Percentiles rank a stretch among this genome's conserved stretches.
Conservation (phyloP, 2,329 filamentous ascomycete species). For the Colletotrichum sp. region DNA sequence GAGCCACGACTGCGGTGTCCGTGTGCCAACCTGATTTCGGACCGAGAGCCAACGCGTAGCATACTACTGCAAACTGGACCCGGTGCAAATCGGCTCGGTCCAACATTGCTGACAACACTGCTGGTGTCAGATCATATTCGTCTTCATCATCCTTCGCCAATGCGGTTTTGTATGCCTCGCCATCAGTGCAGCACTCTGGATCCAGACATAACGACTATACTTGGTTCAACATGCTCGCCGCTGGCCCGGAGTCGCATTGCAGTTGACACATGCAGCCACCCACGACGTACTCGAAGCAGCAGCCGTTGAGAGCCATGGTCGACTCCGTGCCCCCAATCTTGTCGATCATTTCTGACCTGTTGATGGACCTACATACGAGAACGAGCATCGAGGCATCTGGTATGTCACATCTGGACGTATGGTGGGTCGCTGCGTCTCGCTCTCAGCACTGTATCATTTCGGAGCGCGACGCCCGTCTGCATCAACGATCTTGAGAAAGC, state of each 20-base stretch:
- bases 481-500: neutral
- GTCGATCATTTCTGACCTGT: neutral
- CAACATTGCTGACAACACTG: neutral
- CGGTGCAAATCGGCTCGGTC: neutral
- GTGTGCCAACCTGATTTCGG: neutral
- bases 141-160: neutral
- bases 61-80: neutral
- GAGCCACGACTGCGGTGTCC: neutral
- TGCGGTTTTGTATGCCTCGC: neutral
- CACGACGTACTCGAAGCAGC: neutral
- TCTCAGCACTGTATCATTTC: neutral
- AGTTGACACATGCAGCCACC: constrained; percentile 16
- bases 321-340: neutral
- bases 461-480: neutral
- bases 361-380: neutral
- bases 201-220: neutral
- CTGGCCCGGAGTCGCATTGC: neutral
- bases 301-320: neutral
- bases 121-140: neutral
- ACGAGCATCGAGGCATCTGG: neutral
- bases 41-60: neutral
- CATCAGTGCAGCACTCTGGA: neutral
- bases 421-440: neutral
- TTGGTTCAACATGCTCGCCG: neutral
- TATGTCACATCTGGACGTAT: neutral